These are phyloP conservation scores for Sugiyamaella chiloensis DNA, from an alignment of 805 yeast genomes.

Conservation along the genomic window DNA sequence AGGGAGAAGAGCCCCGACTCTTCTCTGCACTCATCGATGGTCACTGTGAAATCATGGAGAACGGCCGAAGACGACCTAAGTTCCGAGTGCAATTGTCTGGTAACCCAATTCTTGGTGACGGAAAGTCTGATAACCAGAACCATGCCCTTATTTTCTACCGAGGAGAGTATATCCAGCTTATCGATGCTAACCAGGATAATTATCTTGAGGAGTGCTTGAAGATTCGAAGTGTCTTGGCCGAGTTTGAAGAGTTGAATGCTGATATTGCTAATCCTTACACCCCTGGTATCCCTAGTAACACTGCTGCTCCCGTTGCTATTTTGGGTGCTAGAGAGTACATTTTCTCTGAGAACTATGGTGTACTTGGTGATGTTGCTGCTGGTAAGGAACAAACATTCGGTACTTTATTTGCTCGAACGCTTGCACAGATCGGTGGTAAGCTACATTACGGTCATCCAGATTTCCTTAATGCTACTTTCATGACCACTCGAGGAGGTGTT, in stretches of 20 bases:
- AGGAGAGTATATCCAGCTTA: constrained; percentile 91
- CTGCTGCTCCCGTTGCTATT: constrained; percentile 70
- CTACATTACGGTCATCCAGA: constrained; percentile 97
- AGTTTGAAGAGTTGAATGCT: constrained; percentile 76
- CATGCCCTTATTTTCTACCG: constrained; percentile 81
- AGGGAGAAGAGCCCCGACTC: constrained; percentile 45
- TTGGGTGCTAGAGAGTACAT: constrained; percentile 94
- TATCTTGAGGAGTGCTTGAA: constrained; percentile 92
- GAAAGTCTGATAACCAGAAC: constrained; percentile 94
- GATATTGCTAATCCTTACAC: constrained; percentile 51
- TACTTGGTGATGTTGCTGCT: constrained; percentile 93
- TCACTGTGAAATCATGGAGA: constrained; percentile 51
- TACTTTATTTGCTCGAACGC: constrained; percentile 86
- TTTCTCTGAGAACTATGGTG: constrained; percentile 88
- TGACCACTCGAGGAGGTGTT: constrained; percentile 94
- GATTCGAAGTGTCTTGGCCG: constrained; percentile 81
- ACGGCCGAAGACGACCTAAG: constrained; percentile 58
- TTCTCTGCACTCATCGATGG: constrained; percentile 73
- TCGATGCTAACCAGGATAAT: constrained; percentile 96
- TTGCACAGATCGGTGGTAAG: constrained; percentile 93
- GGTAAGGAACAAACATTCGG: constrained; percentile 98
- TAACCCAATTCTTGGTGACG: constrained; percentile 93
- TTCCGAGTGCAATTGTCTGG: constrained; percentile 79
- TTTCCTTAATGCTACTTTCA: constrained; percentile 81
- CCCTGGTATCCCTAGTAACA: constrained; percentile 50